Evolutionary conservation across 345 rosid genomes (phyloP), one percentile per base, ranked within the genome.

Genomic region (Ceriops decandra): DNA sequence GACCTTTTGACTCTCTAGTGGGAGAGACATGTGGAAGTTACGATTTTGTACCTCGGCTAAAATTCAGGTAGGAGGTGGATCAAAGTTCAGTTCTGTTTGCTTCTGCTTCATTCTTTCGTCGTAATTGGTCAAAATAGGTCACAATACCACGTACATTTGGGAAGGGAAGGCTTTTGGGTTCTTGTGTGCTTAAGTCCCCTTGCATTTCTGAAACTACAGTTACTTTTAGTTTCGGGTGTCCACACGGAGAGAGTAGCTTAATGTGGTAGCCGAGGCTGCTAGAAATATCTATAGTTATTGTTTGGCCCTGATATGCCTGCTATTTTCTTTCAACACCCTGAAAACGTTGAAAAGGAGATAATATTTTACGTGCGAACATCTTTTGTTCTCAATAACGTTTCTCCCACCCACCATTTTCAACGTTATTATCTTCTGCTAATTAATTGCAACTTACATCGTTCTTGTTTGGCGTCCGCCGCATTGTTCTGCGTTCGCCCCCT

Each of bases 201-300:
- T 26, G 9, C 66, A 35, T 69, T 69, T 69, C 66, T 61, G 33
- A 52, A 22, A 60, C 24, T 33, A 51, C 52, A 19, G 62, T 19
- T 35, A 20, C 3, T 28, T 28, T 63, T 6, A 38, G 57, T 32
- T 9, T 0, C 0, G 24, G 35, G 57, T 53, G 56, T 52, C 2
- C 20, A 62, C 67, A 67, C 11, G 19, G 66, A 71, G 19, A 64
- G 72, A 36, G 52, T 35, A 53, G 57, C 26, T 21, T 58, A 63
- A 77, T 60, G 62, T 64, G 60, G 58, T 63, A 56, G 62, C 57
- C 62, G 62, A 35, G 66, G 38, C 38, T 28, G 62, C 30, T 68
- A 63, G 73, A 72, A 31, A 59, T 63, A 69, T 64, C 42, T 35
- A 19, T 35, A 19, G 26, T 24, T 24, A 24, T 24, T 24, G 26